Evolutionary conservation across 208 protist genomes (phyloP).

Genomic region (Giardia muris): DNA sequence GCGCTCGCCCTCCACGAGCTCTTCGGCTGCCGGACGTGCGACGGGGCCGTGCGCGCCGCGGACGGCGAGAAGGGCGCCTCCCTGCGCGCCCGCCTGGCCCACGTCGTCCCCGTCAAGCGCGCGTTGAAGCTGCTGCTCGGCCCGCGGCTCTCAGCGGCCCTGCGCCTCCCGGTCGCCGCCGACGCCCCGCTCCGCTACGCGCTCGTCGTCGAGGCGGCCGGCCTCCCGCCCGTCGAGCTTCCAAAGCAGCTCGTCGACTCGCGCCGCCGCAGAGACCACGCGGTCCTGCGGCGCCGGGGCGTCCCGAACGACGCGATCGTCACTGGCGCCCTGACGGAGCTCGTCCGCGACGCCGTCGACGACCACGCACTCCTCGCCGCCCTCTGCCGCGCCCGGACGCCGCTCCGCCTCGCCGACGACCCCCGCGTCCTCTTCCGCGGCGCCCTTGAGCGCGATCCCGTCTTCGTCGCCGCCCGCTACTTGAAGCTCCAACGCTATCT

Average conservation of each 20-base stretch:
- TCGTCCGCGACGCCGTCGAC: background rate
- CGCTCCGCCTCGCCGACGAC: background rate
- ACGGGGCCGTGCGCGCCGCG: background rate
- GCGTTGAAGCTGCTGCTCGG: background rate
- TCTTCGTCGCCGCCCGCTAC: constrained; percentile 2
- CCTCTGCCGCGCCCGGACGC: background rate
- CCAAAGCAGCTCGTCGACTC: background rate
- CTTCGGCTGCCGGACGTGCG: background rate
- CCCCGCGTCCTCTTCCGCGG: background rate
- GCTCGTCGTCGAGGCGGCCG: background rate
- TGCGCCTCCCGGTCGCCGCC: background rate
- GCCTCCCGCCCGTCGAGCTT: background rate
- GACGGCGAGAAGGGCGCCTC: background rate
- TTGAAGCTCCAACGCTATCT: background rate
- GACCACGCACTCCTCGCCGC: background rate
- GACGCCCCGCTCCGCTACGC: background rate
- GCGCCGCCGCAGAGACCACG: background rate
- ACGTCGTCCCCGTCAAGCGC: background rate
- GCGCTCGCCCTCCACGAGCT: background rate
- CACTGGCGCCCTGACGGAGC: background rate
- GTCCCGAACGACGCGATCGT: background rate
- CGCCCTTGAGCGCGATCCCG: background rate
- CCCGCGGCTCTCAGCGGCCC: background rate
- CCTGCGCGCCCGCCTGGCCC: too few species aligned
- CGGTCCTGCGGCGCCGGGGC: background rate